Percentiles rank a stretch among this genome's conserved stretches.
phyloP scores from a whole-genome alignment of 805 yeast genomes.

The Diddensiella caesifluorescens region DNA sequence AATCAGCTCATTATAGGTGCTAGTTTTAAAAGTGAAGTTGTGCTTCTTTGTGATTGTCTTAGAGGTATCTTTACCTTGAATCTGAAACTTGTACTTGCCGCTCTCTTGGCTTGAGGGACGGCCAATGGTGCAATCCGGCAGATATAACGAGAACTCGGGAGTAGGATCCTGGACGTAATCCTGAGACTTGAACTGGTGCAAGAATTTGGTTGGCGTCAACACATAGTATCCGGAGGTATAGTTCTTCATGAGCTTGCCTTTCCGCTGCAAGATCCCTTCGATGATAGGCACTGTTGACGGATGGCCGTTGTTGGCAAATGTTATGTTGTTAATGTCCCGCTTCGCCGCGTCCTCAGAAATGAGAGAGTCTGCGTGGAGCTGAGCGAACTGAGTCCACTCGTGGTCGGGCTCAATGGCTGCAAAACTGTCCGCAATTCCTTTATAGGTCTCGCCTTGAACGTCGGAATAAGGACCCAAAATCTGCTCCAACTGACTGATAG shows the following conservation, averaged over 20 bases:
- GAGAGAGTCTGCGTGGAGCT: constrained; percentile 32
- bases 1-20: constrained; percentile 40
- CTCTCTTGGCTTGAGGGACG: constrained; percentile 29
- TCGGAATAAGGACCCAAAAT: constrained; percentile 32
- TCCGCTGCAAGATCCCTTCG: constrained; percentile 44
- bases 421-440: constrained; percentile 32
- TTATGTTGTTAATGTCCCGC: constrained; percentile 34
- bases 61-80: constrained; percentile 41
- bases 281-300: constrained; percentile 40
- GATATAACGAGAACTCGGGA: constrained; percentile 42
- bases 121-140: constrained; percentile 44
- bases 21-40: constrained; percentile 39
- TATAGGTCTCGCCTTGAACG: constrained; percentile 29
- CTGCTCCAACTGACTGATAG: constrained; percentile 32
- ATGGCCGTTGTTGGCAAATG: constrained; percentile 39
- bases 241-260: constrained; percentile 41
- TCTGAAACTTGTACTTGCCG: constrained; percentile 37
- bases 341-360: constrained; percentile 33
- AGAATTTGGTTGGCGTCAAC: constrained; percentile 40
- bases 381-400: constrained; percentile 43
- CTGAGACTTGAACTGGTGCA: constrained; percentile 44
- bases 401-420: constrained; percentile 33
- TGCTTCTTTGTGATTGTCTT: constrained; percentile 32
- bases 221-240: constrained; percentile 43
- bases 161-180: constrained; percentile 38